Evolutionary conservation across 805 yeast genomes (phyloP), one percentile per base, ranked within the genome.

Genomic region (Sugiyamaella qingdaonensis): DNA sequence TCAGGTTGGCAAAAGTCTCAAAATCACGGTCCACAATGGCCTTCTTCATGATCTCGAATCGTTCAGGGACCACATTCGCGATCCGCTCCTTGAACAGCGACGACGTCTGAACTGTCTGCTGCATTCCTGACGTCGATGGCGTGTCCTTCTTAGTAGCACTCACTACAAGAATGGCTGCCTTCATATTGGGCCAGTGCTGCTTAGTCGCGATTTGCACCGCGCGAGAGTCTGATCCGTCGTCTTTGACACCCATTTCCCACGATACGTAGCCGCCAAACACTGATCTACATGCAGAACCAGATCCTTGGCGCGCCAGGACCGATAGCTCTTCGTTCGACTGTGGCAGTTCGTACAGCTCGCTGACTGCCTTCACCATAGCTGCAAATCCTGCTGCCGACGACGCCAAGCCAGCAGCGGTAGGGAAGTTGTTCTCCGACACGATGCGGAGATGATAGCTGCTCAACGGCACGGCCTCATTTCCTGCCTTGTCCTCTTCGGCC

Each of bases 371-470:
- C 19, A 92, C 95, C 56, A 94, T 77, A 9, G 99, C 99, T 34
- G 99, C 97, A 71, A 90, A 92, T 0, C 99, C 99, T 9, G 99
- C 98, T 11, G 99, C 99, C 4, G 96, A 86, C 0, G 97, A 89
- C 0, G 99, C 99, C 62, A 94, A 78, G 2, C 99, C 99, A 4
- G 99, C 99, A 32, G 99, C 99, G 24, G 99, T 94, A 49, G 99
- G 99, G 78, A 94, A 94, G 73, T 94, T 94, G 75, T 94, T 94
- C 67, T 89, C 96, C 27, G 95, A 84, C 11, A 88, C 95, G 61
- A 94, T 86, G 63, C 84, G 88, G 53, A 94, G 75, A 49, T 78
- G 77, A 79, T 79, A 82, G 16, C 73, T 63, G 32, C 92, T 79
- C 54, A 90, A 46, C 16, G 62, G 58, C 5, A 47, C 54, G 9